Evolutionary conservation across 139 green algal genomes (phyloP), one percentile per base, ranked within the genome.

Genomic region (Tetraselmis chui): DNA sequence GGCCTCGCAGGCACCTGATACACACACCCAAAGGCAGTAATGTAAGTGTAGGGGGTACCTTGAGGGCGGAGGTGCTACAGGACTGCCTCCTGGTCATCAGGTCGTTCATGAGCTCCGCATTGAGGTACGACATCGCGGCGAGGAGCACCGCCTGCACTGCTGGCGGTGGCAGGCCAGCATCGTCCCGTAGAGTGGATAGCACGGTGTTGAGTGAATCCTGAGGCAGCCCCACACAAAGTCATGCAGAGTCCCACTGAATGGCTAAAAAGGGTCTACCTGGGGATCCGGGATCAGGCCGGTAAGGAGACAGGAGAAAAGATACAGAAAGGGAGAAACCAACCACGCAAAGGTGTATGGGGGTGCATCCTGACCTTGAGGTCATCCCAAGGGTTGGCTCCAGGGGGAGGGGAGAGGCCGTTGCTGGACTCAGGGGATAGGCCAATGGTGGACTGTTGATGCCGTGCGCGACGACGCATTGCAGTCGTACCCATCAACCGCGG

Each of bases 21-120:
- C 30, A n/a, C 30, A 83, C 84, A 81, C 85, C 78, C 27, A 92
- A n/a, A n/a, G n/a, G n/a, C n/a, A n/a, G n/a, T n/a, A n/a, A n/a
- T n/a, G n/a, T n/a, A n/a, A n/a, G n/a, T n/a, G n/a, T n/a, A n/a
- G n/a, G n/a, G n/a, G n/a, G n/a, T 0, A 86, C 86, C 79, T 91
- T 92, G 83, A 88, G 83, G 1, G 87, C 86, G 2, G 88, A 91
- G 1, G 89, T 84, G 74, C 86, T 91, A 84, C 89, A 93, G 83
- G 81, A 90, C 77, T 93, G 88, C 1, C 89, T 80, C 1, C 89
- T 78, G 80, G 92, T 84, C 77, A 93, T 80, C 25, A 93, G 85
- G 5, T 84, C 87, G 82, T 93, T 93, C 22, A 93, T 83, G 80
- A 93, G 87, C 80, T 92, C 85, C 27, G 83, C 89, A 31, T 93